Conservation (phyloP, 164 flowering plant genomes). For the Chimonanthus praecox region DNA sequence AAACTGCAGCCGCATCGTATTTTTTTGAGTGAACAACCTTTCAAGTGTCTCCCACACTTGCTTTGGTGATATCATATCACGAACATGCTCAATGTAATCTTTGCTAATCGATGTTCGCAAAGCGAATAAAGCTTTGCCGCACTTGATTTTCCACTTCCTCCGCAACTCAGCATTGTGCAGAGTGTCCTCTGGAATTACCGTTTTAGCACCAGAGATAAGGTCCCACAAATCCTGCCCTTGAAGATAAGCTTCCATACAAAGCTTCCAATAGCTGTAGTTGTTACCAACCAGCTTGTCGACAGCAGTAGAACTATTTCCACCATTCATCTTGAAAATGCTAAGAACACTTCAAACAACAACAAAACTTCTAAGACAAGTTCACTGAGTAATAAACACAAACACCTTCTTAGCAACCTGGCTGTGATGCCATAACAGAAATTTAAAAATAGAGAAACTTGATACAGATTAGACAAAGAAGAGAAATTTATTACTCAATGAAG, state of each 20-base stretch:
- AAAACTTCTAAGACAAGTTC: too few relatives aligned
- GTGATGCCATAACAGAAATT: too few relatives aligned
- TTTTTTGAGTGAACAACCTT: too few relatives aligned
- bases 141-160: slow-evolving; percentile 3
- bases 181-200: slow-evolving; percentile 12
- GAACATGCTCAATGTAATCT: not conserved
- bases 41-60: slow-evolving; percentile 4
- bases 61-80: not conserved
- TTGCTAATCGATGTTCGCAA: slow-evolving; percentile 5
- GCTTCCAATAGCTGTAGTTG: slow-evolving; percentile 1
- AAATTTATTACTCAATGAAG: too few relatives aligned
- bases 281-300: slow-evolving; percentile 17
- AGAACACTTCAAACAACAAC: not conserved
- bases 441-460: too few relatives aligned
- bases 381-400: too few relatives aligned
- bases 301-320: not conserved
- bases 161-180: slow-evolving; percentile 3
- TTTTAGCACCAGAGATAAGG: slow-evolving; percentile 15
- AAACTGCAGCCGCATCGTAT: too few relatives aligned
- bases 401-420: too few relatives aligned
- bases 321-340: not conserved
- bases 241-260: slow-evolving; percentile 20
- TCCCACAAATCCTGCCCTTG: slow-evolving; percentile 23
- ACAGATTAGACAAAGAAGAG: too few relatives aligned
- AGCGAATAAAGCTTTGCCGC: slow-evolving; percentile 3